Evolutionary conservation across 192 early-diverging fungal genomes (phyloP).

Genomic region (Coemansia interrupta): DNA sequence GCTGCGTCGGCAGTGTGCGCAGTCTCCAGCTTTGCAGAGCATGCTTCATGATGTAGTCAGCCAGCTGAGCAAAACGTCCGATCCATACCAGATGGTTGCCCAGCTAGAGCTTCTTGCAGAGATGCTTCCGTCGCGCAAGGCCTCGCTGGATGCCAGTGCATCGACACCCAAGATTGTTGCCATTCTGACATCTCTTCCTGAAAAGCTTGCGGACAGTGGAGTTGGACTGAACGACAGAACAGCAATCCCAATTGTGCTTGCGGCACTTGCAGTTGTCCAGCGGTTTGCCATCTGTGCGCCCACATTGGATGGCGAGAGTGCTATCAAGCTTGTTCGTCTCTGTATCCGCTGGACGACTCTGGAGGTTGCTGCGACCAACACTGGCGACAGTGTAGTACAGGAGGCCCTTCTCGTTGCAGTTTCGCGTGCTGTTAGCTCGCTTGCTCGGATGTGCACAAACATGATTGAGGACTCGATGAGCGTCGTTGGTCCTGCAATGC

Average conservation of each 20-base stretch:
- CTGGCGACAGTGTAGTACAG: not conserved
- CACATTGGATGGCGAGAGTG: constrained; percentile 12
- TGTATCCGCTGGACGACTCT: constrained; percentile 19
- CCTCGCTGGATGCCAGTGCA: constrained; percentile 15
- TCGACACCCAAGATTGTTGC: constrained; percentile 17
- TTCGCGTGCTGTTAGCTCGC: constrained; percentile 5
- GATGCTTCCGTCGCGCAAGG: constrained; percentile 24
- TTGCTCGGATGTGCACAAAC: constrained; percentile 6
- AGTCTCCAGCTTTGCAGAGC: constrained; percentile 34
- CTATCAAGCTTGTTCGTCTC: constrained; percentile 17
- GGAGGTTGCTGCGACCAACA: not conserved
- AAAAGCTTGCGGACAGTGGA: not conserved
- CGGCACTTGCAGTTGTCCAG: constrained; percentile 14
- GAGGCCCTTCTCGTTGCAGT: constrained; percentile 12
- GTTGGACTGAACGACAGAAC: not conserved
- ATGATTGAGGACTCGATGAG: not conserved
- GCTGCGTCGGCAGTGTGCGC: constrained; percentile 20
- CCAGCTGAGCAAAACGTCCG: constrained; percentile 1
- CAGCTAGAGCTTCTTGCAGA: constrained; percentile 38
- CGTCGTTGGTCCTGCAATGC: constrained; percentile 19
- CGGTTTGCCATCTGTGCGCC: constrained; percentile 20
- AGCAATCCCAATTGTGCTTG: constrained; percentile 9
- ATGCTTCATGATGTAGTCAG: constrained; percentile 21
- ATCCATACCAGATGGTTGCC: constrained; percentile 2
- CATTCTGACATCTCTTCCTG: constrained; percentile 11